These are phyloP conservation scores for Syncephalastrum sp. DNA, from an alignment of 371 early-diverging fungal genomes.

Conservation along the genomic window DNA sequence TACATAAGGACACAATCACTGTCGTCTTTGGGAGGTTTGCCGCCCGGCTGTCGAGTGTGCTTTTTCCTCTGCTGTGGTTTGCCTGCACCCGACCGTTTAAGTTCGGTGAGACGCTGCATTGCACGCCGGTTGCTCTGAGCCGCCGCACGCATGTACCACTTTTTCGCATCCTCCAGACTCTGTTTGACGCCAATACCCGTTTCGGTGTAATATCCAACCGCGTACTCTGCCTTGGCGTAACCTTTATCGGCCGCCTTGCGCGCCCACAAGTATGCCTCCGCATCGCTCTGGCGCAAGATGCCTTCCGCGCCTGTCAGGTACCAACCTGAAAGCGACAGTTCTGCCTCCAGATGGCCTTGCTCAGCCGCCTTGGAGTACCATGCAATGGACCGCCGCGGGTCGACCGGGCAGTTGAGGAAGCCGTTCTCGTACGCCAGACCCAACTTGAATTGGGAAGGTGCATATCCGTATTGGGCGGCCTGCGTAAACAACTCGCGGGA, in stretches of 20 bases:
- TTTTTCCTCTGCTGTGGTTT: constrained; percentile 26
- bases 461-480: constrained; percentile 92
- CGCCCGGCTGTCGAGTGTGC: constrained; percentile 33
- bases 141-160: constrained; percentile 80
- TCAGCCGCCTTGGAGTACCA: constrained; percentile 96
- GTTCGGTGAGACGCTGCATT: constrained; percentile 69
- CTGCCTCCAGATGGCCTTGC: constrained; percentile 79
- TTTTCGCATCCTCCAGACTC: constrained; percentile 69
- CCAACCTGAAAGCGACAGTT: constrained; percentile 88
- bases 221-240: constrained; percentile 85
- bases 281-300: constrained; percentile 76
- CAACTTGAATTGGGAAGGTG: constrained; percentile 90
- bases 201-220: constrained; percentile 86
- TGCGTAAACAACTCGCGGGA: constrained; percentile 87
- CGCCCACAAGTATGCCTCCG: constrained; percentile 88
- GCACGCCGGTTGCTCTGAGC: constrained; percentile 75
- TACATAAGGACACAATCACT: constrained; percentile 47
- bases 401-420: constrained; percentile 80
- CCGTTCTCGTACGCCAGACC: constrained; percentile 96
- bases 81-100: constrained; percentile 61
- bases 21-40: constrained; percentile 29
- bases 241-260: constrained; percentile 83
- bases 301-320: constrained; percentile 86
- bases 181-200: constrained; percentile 72
- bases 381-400: constrained; percentile 89